Evolutionary conservation across 495 filamentous ascomycete species (phyloP), one percentile per base, ranked within the genome.

Genomic region (Aspergillus mulundensis): DNA sequence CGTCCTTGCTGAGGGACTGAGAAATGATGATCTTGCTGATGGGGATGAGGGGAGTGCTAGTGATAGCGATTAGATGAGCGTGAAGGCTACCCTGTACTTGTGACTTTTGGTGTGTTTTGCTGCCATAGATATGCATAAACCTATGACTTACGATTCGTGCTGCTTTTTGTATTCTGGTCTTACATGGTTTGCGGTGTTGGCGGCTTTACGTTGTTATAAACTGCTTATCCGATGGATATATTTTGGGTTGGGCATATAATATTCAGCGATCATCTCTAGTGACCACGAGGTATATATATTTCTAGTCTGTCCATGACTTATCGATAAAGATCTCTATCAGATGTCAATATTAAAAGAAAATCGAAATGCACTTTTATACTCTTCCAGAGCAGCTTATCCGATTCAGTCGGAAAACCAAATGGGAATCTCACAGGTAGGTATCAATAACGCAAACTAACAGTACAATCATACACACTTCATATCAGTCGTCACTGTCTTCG

Each of bases 1-100:
- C 56, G 79, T 84, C 34, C 54, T 78, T 48, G 67, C 71, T 1
- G 75, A 78, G 62, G 73, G 71, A 1, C 63, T 78, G 25, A 69
- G 65, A 50, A 62, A 66, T 47, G 59, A 67, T 7, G 60, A 65
- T n/a, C 14, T 28, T 20, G 68, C 60, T 24, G 61, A 62, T 39
- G 74, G 66, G 18, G 68, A 63, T 18, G 67, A 57, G 11, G 76
- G 64, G 21, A 72, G 70, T 54, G 66, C 70, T 15, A 79, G 72
- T 44, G 73, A 75, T 56, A 79, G 72, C 60, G 71, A 76, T 30
- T 76, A 71, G 59, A 51, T 34, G 45, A 24, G 19, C 25, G 39
- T 38, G 34, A 24, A 15, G 19, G 18, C 38, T 40, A 40, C 38
- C n/a, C 6, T 47, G 32, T n/a, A 8, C 6, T 40, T n/a, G 34